Evolutionary conservation across 2,329 filamentous ascomycete species (phyloP).

Genomic region (Helicocarpus griseus): DNA sequence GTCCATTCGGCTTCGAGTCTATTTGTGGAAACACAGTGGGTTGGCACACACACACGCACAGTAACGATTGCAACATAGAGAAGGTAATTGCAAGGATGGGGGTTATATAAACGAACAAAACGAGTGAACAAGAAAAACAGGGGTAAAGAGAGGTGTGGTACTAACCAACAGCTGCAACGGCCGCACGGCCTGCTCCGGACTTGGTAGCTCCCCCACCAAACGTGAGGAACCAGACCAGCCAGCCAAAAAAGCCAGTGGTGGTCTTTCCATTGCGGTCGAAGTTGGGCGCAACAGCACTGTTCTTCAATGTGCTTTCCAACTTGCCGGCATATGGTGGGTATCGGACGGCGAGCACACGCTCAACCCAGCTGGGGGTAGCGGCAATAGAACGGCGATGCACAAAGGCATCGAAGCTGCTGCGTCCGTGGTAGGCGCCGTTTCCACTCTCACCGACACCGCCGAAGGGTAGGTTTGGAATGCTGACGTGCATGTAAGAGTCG

Average conservation of each 20-base stretch:
- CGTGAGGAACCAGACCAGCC: constrained; percentile 31
- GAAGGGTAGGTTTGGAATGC: constrained; percentile 63
- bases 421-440: constrained; percentile 66
- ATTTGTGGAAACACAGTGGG: background rate
- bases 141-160: constrained; percentile 12
- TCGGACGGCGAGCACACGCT: constrained; percentile 45
- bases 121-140: constrained; percentile 9
- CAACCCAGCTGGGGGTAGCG: constrained; percentile 51
- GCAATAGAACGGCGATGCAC: constrained; percentile 51
- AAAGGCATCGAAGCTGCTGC: constrained; percentile 55
- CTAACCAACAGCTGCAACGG: constrained; percentile 31
- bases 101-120: constrained; percentile 6
- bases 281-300: constrained; percentile 45
- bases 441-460: constrained; percentile 77
- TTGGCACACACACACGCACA: background rate
- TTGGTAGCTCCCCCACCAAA: constrained; percentile 32
- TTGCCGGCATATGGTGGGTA: constrained; percentile 55
- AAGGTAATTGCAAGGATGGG: background rate
- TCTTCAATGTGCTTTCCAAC: constrained; percentile 40
- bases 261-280: constrained; percentile 50
- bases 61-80: background rate
- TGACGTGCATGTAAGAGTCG: constrained; percentile 58
- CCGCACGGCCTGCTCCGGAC: constrained; percentile 26
- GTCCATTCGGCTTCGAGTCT: background rate
- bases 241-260: constrained; percentile 23